Conservation (phyloP, 2,329 filamentous ascomycete species). For the Coniochaeta sp. region DNA sequence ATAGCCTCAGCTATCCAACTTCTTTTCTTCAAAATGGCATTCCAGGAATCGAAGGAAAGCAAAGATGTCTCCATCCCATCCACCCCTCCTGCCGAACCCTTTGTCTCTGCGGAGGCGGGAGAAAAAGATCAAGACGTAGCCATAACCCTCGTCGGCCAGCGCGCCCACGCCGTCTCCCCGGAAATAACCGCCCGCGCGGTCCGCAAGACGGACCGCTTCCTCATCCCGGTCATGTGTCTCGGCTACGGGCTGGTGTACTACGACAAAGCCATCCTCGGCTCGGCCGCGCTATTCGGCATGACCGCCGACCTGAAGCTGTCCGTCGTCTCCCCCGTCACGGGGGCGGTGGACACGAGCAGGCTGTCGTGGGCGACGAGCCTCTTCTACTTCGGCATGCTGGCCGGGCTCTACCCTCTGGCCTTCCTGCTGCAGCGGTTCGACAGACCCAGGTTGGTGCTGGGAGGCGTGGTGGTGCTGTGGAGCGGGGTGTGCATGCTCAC, state of each 20-base stretch:
- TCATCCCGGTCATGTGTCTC: constrained; percentile 50
- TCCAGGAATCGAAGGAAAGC: too few relatives aligned
- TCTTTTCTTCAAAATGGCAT: too few relatives aligned
- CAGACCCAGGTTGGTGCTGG: constrained; percentile 52
- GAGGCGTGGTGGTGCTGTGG: constrained; percentile 59
- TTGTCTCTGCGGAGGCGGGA: too few relatives aligned
- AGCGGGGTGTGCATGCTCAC: constrained; percentile 60
- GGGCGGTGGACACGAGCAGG: constrained; percentile 56
- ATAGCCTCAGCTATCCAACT: too few relatives aligned
- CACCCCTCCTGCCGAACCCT: too few relatives aligned
- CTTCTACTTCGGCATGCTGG: constrained; percentile 76
- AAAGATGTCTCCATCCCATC: too few relatives aligned
- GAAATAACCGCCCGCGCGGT: constrained; percentile 38
- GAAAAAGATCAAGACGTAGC: constrained; percentile 44
- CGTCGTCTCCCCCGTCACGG: constrained; percentile 40
- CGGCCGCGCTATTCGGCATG: constrained; percentile 70
- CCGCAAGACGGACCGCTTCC: constrained; percentile 47
- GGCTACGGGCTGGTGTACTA: constrained; percentile 63
- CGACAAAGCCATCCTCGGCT: constrained; percentile 69
- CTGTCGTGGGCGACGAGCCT: constrained; percentile 72
- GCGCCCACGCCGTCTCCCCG: constrained; percentile 43
- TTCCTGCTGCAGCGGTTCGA: constrained; percentile 63
- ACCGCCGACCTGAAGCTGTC: constrained; percentile 58
- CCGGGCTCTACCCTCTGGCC: constrained; percentile 66
- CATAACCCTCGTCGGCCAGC: constrained; percentile 52